Base-by-base conservation (phyloP, 495 filamentous ascomycete genomes). In the Parmelia sp. region DNA sequence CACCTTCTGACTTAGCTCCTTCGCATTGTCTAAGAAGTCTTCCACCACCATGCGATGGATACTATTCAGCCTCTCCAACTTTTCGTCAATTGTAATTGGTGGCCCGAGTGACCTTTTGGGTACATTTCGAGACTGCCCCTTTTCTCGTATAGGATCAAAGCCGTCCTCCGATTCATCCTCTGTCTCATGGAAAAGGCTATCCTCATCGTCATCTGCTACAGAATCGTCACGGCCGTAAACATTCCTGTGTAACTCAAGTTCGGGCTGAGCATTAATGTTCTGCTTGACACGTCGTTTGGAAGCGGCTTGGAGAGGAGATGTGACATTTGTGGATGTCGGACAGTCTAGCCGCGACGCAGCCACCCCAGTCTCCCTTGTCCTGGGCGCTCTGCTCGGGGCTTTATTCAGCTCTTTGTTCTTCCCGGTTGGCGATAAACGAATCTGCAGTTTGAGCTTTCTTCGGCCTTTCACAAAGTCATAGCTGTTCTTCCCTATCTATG, bases 311-410 rank as follows among this genome's bases (percentile, higher is more conserved):
- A 91, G 73, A 9, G 94, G 93, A 15, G 94, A 96, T 4, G 94
- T 92, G 14, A 96, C 82, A 61, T 91, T 89, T 0, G 93, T 96
- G 8, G 93, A 95, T 59, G 80, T 73, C 27, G 87, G 87, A 69
- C 79, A 72, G 23, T 78, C 73, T 33, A 75, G 68, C 35, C 74
- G 63, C 25, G 71, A 69, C 47, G 61, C 71, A 23, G 71, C 59
- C 37, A 67, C 69, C 47, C 71, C 74, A 37, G 69, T 77, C 37
- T 70, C 74, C 62, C 62, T 67, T 62, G 66, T 60, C 67, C 74
- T 73, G 45, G 21, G 23, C 3, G 12, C 45, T 66, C 45, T 51
- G 2, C 17, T 55, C 45, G 31, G 65, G 62, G 44, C 53, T 63
- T 65, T 68, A 42, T 68, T 67, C 23, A 55, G 53, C 6, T 57